Base-by-base conservation (phyloP, 73 alveolate species). In the Paraurostyla sp. region DNA sequence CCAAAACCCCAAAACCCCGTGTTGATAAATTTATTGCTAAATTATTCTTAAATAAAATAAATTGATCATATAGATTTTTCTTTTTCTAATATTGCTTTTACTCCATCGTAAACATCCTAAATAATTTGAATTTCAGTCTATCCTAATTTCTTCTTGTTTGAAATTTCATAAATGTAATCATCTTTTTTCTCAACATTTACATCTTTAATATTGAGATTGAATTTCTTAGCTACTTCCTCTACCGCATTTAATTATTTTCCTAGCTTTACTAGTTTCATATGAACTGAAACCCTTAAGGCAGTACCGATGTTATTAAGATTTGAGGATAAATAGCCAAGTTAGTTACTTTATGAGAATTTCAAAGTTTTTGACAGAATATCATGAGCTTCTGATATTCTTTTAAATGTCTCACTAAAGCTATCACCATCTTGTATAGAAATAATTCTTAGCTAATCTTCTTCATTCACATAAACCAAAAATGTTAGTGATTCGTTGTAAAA, bases 271-370 rank as follows among this genome's bases (percentile, higher is more conserved):
- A 87, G 62, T 16, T 42, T 73, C 18, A 87, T 82, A 30, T 59
- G 91, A 23, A 88, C 91, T 41, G 91, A 80, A 30, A 82, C 91
- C 49, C 91, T 88, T 50, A 88, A 25, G 22, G 86, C 94, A 0
- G 94, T 88, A 0, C 94, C 94, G 16, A 78, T 42, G 57, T 80
- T 80, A 0, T 87, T 80, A 0, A 91, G 94, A 45, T 91, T 60
- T 13, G 91, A 60, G 0, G 91, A 80, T 25, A 88, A 48, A 50
- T 69, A 82, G 1, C 94, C 94, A 3, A 88, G 73, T 25, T 88
- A 75, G 4, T 88, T 88, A 60, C 71, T 80, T 48, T 80, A 76
- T 11, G 91, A 80, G 43, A 88, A 88, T 45, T 87, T 48, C 27
- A 81, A 83, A 59, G 75, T 63, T 58, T 35, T 38, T 33, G 68